A percentile compares a stretch with the other conserved stretches of the same genome.
Evolutionary conservation across 2,329 filamentous ascomycete genomes (phyloP).

Genomic region (Plenodomus tracheiphilus): DNA sequence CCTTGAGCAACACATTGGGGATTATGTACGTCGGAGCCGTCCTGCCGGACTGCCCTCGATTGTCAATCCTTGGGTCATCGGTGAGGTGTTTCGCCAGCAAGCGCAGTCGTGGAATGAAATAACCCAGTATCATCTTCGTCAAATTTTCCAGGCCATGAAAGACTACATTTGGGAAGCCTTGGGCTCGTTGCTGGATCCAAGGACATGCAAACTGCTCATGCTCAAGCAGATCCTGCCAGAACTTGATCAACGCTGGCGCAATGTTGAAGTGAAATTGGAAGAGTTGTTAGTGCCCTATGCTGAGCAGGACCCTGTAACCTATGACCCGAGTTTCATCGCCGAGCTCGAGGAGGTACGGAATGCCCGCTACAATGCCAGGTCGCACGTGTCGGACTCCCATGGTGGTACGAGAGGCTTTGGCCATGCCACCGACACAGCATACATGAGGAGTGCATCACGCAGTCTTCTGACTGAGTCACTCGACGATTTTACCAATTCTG

Average conservation of each 20-base stretch:
- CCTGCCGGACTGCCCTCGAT: constrained; percentile 21
- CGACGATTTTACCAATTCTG: constrained; percentile 28
- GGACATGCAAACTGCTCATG: constrained; percentile 18
- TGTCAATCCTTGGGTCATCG: constrained; percentile 28
- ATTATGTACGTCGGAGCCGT: constrained; percentile 21
- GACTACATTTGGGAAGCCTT: constrained; percentile 20
- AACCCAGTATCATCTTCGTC: constrained; percentile 18
- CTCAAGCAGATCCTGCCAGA: constrained; percentile 21
- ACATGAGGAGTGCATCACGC: neutral
- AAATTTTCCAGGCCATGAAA: constrained; percentile 21
- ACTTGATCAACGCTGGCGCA: constrained; percentile 15
- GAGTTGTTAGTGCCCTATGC: constrained; percentile 27
- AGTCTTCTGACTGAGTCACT: constrained; percentile 22
- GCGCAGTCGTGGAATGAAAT: constrained; percentile 22
- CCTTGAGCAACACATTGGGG: constrained; percentile 18
- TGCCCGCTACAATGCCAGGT: constrained; percentile 8
- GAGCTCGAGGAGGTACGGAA: constrained; percentile 18
- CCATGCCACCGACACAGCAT: neutral
- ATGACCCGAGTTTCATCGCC: constrained; percentile 24
- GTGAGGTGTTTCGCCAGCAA: constrained; percentile 27
- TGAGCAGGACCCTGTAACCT: constrained; percentile 22
- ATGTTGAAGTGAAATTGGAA: constrained; percentile 20
- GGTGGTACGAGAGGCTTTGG: neutral
- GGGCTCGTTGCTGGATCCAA: constrained; percentile 16
- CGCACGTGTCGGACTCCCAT: neutral